Percentiles rank a stretch among this genome's conserved stretches.
Conservation (phyloP, 2,329 filamentous ascomycete species). For the Diaporthe aspalathi region DNA sequence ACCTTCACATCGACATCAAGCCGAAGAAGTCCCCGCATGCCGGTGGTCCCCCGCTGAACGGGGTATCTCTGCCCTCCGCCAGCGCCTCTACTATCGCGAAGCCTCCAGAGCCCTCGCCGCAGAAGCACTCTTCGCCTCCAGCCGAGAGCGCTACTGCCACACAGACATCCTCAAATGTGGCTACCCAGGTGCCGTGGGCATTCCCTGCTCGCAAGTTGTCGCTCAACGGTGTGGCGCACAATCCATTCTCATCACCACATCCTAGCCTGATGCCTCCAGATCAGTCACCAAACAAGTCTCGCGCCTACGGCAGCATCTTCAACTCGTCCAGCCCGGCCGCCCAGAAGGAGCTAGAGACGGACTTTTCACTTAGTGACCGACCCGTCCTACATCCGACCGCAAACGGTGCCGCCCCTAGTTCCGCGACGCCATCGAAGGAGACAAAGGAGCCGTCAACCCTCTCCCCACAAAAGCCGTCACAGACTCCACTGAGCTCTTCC, state of each 20-base stretch:
- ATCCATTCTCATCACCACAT: conserved; percentile 58
- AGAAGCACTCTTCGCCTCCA: conserved; percentile 37
- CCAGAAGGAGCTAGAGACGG: conserved; percentile 33
- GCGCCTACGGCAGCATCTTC: conserved; percentile 53
- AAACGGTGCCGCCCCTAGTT: conserved; percentile 41
- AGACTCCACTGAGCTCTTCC: conserved; percentile 36
- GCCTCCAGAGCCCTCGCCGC: conserved; percentile 37
- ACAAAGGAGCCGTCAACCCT: conserved; percentile 45
- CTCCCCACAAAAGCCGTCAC: conserved; percentile 37
- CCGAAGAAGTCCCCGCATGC: conserved; percentile 28
- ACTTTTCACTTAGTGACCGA: conserved; percentile 27
- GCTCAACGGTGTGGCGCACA: conserved; percentile 47
- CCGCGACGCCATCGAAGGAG: conserved; percentile 47
- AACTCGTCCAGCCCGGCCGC: conserved; percentile 47
- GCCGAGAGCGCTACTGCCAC: conserved; percentile 15
- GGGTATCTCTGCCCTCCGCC: conserved; percentile 33
- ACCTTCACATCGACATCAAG: conserved; percentile 4
- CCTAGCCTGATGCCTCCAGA: conserved; percentile 55
- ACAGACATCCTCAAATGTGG: conserved; percentile 24
- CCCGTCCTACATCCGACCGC: conserved; percentile 39
- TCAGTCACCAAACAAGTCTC: conserved; percentile 54
- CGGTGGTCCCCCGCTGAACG: conserved; percentile 31
- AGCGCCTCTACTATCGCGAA: conserved; percentile 27
- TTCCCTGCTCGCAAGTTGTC: conserved; percentile 41
- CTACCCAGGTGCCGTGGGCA: conserved; percentile 17